Base-by-base conservation (phyloP, 441 rosid genomes). In the Pelargonium australe region DNA sequence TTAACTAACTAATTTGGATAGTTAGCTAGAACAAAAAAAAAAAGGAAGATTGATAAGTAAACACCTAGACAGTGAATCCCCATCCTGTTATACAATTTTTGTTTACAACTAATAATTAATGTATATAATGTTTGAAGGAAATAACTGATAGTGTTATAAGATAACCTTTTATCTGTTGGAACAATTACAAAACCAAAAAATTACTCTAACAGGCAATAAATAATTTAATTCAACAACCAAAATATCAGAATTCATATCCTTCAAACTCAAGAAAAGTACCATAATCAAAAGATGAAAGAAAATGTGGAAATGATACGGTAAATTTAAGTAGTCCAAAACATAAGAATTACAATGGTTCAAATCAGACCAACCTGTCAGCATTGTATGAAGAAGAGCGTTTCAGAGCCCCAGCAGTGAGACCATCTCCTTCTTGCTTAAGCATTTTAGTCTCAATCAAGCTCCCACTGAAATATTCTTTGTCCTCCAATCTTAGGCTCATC, bases 371-470 rank as follows among this genome's bases (percentile, higher is more conserved):
- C 99, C 95, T 85, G 91, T 89, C 95, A 45, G 91, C 95, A 81
- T 94, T 91, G 84, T 83, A 94, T 57, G 99, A 94, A 43, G 99
- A 91, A 76, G 99, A 88, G 51, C 96, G 97, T 81, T 94, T 91
- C 74, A 94, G 80, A 72, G 88, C 69, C 67, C 75, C 8, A 70
- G 40, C 60, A n/a, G 19, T 5, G 17, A 53, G 81, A 53, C 80
- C 83, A 68, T 76, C 87, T 75, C 77, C 82, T 68, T 73, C 78
- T 64, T 82, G 85, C 69, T 77, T 85, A 9, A 80, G 85, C 75
- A 80, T 71, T 80, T 87, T 87, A 0, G 90, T 81, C 84, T 88
- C 93, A 3, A 88, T 81, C 81, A 88, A 75, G 78, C 93, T 86
- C 62, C 90, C 93, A 23, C 93, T 88, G 71, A 85, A 88, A 67